These are phyloP conservation scores for Exophiala phaeomuriformis DNA, from an alignment of 2,329 filamentous ascomycete genomes.

Conservation along the genomic window DNA sequence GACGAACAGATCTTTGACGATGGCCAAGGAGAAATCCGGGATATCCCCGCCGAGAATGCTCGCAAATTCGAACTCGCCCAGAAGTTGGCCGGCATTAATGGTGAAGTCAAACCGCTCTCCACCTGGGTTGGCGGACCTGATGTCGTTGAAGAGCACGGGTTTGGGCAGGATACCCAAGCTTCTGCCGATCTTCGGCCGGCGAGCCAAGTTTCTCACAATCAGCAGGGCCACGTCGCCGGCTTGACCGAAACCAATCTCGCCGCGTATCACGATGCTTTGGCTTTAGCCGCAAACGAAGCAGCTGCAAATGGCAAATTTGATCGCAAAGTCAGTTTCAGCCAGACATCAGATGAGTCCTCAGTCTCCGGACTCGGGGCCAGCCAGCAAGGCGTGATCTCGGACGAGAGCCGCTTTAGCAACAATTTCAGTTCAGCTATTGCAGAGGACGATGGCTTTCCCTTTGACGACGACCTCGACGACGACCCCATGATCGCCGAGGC, in stretches of 20 bases:
- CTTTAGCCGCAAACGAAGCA: constrained; percentile 70
- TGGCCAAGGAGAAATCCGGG: constrained; percentile 35
- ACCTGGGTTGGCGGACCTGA: background rate
- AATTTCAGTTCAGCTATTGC: constrained; percentile 36
- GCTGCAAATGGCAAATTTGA: constrained; percentile 68
- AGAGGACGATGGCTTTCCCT: constrained; percentile 45
- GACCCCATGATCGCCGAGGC: constrained; percentile 90
- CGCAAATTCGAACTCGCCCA: constrained; percentile 22
- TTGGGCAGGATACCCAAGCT: background rate
- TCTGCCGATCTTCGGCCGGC: background rate
- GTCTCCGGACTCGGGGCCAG: constrained; percentile 34
- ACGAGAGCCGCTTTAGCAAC: constrained; percentile 45
- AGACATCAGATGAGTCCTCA: constrained; percentile 35
- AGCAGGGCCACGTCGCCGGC: constrained; percentile 24
- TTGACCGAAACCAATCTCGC: constrained; percentile 54
- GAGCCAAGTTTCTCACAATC: background rate
- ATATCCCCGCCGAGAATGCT: constrained; percentile 27
- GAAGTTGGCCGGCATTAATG: constrained; percentile 4
- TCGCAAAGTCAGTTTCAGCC: constrained; percentile 48
- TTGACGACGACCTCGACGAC: constrained; percentile 64
- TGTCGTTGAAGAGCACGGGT: background rate
- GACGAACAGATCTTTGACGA: constrained; percentile 46
- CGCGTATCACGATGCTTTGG: constrained; percentile 76
- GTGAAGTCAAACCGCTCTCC: constrained; percentile 9
- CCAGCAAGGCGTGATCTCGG: constrained; percentile 42